Evolutionary conservation across 352 stramenopile genomes (phyloP).

Genomic region (Lagenidium giganteum): DNA sequence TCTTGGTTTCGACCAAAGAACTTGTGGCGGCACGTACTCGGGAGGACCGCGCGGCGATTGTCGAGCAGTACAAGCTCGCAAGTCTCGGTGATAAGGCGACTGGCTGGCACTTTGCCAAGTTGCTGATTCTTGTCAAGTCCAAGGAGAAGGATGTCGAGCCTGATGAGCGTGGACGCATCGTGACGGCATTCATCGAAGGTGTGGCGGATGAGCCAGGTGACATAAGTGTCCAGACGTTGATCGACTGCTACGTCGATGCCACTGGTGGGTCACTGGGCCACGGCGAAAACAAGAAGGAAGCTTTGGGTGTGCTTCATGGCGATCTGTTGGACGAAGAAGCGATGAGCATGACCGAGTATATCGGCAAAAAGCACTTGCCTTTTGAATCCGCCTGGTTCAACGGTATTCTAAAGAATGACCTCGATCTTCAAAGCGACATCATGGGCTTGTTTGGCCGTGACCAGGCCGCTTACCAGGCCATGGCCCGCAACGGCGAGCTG

Average conservation of each 20-base stretch:
- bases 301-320: constrained; percentile 30
- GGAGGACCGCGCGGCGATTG: constrained; percentile 27
- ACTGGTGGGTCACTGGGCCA: constrained; percentile 28
- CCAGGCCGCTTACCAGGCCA: constrained; percentile 65
- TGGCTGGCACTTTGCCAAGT: constrained; percentile 75
- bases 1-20: constrained; percentile 70
- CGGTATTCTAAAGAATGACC: constrained; percentile 62
- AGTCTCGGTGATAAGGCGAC: constrained; percentile 31
- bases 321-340: constrained; percentile 52
- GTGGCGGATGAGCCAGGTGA: constrained; percentile 39
- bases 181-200: constrained; percentile 48
- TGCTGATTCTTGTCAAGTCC: constrained; percentile 58
- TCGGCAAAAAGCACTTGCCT: constrained; percentile 75
- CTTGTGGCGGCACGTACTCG: constrained; percentile 42
- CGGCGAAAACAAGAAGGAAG: constrained; percentile 39
- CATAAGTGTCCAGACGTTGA: constrained; percentile 38
- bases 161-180: constrained; percentile 16
- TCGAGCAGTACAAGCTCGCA: constrained; percentile 25
- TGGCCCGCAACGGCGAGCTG: constrained; percentile 49
- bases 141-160: constrained; percentile 35
- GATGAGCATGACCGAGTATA: constrained; percentile 71
- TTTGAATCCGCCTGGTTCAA: constrained; percentile 82
- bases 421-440: constrained; percentile 68
- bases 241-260: constrained; percentile 61
- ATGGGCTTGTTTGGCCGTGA: constrained; percentile 79